Base-by-base conservation (phyloP, 2,329 filamentous ascomycete genomes). In the Colletotrichum sublineola region DNA sequence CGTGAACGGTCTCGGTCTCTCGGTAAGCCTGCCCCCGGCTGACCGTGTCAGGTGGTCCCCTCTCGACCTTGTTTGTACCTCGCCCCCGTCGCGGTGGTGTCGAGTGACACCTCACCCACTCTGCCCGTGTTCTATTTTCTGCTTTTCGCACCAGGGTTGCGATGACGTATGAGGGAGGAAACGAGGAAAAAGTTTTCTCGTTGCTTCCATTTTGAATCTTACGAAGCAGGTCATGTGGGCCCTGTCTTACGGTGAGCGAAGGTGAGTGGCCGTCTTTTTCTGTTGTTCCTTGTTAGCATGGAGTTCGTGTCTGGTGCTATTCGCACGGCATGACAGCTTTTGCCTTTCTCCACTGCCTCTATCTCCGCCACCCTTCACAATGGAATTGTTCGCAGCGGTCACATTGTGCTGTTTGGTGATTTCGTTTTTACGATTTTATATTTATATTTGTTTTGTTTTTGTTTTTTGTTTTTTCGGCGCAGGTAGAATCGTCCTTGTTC, bases 91-190 rank as follows among this genome's bases (percentile, higher is more conserved):
- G 24, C 15, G 48, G 33, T 50, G 48, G 63, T 67, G 68, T 56
- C 63, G 63, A 71, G 68, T 71, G 68, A 71, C 68, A 71, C 68
- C 63, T 67, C 7, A 18, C 15, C 56, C 63, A 56, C 44, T 53
- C 52, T 44, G 55, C 61, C 40, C 40, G 11, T 33, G 42, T 44
- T 50, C 48, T 50, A 15, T 50, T 63, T 52, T 31, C 31, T 31
- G 36, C 44, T 36, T 31, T 42, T 24, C 24, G 24, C 33, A 8
- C 15, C 57, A 15, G n/a, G 15, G 8, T n/a, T 18, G 18, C 8
- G 44, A 61, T 70, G 67, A 66, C 67, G 62, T 70, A 46, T 20
- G 36, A 24, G 5, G 20, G 36, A 40, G n/a, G 33, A n/a, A 31
- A 36, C 31, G 12, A 33, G 52, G 42, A 33, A 9, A 3, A n/a